phyloP scores from a whole-genome alignment of 2,329 filamentous ascomycete genomes.

The Trichophyton rubrum region DNA sequence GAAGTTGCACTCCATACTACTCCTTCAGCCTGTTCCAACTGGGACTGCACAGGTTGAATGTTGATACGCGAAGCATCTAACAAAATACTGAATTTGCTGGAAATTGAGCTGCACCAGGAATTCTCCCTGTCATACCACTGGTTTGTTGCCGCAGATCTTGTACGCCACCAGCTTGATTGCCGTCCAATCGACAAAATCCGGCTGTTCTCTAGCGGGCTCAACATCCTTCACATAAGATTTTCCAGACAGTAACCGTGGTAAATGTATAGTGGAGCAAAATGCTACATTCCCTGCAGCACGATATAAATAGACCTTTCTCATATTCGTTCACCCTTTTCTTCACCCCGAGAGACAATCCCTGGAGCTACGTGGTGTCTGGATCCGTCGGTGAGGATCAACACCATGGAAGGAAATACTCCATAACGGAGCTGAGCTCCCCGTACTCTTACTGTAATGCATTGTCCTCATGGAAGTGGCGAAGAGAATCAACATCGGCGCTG shows the following conservation, averaged over 20 bases:
- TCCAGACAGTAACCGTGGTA: not conserved
- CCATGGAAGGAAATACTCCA: too few relatives aligned
- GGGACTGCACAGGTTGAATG: too few relatives aligned
- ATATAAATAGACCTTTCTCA: not conserved
- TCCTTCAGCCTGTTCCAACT: too few relatives aligned
- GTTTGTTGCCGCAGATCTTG: not conserved
- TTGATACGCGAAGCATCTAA: too few relatives aligned
- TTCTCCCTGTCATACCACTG: not conserved
- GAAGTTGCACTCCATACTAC: too few relatives aligned
- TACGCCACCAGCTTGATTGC: not conserved
- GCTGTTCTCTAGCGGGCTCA: not conserved
- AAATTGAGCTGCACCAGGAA: not conserved
- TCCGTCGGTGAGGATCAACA: too few relatives aligned
- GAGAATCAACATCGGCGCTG: too few relatives aligned
- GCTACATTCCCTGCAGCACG: not conserved
- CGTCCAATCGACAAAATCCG: not conserved
- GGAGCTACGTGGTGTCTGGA: too few relatives aligned
- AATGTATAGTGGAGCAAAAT: not conserved
- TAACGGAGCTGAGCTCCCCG: too few relatives aligned
- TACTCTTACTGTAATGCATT: too few relatives aligned
- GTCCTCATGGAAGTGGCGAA: too few relatives aligned
- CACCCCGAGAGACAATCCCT: too few relatives aligned
- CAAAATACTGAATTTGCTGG: not conserved
- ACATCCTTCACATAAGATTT: not conserved
- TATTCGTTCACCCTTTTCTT: not conserved